Conservation (phyloP, 345 rosid genomes). For the Rhodomyrtus tomentosa region DNA sequence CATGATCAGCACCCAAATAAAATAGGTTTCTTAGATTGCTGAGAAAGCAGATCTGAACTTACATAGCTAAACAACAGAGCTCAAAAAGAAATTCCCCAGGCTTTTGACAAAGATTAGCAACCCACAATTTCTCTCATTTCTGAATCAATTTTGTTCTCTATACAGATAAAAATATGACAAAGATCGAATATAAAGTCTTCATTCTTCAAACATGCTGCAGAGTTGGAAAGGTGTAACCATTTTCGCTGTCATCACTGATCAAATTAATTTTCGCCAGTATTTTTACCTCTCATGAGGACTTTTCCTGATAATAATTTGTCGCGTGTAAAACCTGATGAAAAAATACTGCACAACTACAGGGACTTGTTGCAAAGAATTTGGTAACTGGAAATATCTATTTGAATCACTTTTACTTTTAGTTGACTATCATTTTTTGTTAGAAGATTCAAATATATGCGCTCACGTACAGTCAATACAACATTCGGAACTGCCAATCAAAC, state of each 20-base stretch:
- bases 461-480: background rate
- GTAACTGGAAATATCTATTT: background rate
- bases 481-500: background rate
- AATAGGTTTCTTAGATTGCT: background rate
- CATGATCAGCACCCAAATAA: background rate
- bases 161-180: background rate
- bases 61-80: background rate
- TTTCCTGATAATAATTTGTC: background rate
- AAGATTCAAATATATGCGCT: background rate
- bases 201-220: background rate
- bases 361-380: background rate
- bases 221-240: background rate
- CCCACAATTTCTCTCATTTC: background rate
- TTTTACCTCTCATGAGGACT: background rate
- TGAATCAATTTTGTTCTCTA: background rate
- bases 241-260: background rate
- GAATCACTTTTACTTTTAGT: background rate
- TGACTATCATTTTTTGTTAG: background rate
- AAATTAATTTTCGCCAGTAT: background rate
- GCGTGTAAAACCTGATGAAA: background rate
- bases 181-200: background rate
- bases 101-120: background rate
- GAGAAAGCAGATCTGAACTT: background rate
- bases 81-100: background rate
- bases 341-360: background rate